Conservation (phyloP, 495 filamentous ascomycete genomes). For the Podospora fimiseda region DNA sequence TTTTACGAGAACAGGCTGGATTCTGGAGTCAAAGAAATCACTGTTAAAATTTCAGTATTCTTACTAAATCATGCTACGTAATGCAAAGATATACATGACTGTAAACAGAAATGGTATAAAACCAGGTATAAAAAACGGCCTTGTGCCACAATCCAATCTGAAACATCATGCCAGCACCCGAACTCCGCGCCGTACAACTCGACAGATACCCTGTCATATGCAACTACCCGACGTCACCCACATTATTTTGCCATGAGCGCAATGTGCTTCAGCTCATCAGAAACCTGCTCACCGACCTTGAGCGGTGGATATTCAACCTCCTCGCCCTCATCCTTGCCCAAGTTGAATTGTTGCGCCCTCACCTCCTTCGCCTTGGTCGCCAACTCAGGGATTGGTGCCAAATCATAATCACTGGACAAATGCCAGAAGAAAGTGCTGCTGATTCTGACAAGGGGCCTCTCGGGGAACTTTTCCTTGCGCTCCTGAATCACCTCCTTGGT, state of each 20-base stretch:
- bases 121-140: too few relatives aligned
- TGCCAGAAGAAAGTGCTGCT: conserved; percentile 49
- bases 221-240: not conserved
- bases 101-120: too few relatives aligned
- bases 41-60: too few relatives aligned
- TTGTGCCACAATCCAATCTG: too few relatives aligned
- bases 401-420: conserved; percentile 39
- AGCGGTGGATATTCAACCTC: conserved; percentile 35
- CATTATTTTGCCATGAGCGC: conserved; percentile 31
- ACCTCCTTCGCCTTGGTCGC: conserved; percentile 31
- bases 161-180: not conserved
- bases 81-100: too few relatives aligned
- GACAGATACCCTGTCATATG: not conserved
- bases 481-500: conserved; percentile 33
- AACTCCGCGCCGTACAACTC: not conserved
- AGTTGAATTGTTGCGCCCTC: conserved; percentile 33
- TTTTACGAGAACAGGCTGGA: too few relatives aligned
- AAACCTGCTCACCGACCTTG: conserved; percentile 44
- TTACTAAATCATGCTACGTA: too few relatives aligned
- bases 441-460: conserved; percentile 41
- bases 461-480: conserved; percentile 28
- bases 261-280: conserved; percentile 38
- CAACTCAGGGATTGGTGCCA: conserved; percentile 36
- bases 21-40: too few relatives aligned
- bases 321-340: conserved; percentile 42